Percentiles rank a stretch among this genome's conserved stretches.
Evolutionary conservation across 2,329 filamentous ascomycete species (phyloP).

Genomic region (Cladobotryum protrusum): DNA sequence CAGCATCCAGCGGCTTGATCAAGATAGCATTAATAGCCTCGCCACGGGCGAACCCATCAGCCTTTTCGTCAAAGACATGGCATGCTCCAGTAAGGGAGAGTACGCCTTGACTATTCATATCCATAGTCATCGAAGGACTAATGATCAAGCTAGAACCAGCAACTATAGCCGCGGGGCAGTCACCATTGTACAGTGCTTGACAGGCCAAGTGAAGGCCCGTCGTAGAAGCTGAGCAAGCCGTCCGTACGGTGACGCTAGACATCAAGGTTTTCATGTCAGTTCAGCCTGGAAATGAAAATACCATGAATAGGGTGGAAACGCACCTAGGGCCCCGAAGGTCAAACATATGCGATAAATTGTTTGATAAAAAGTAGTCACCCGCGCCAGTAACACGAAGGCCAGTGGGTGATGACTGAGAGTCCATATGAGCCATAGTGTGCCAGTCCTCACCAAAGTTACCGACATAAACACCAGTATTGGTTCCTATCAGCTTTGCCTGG

Average conservation of each 20-base stretch:
- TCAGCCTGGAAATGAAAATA: slow-evolving; percentile 11
- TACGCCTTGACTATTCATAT: slow-evolving; percentile 29
- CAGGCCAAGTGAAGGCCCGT: slow-evolving; percentile 31
- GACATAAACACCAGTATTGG: slow-evolving; percentile 23
- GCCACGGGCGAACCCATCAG: slow-evolving; percentile 45
- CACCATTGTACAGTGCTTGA: slow-evolving; percentile 20
- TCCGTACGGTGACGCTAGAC: slow-evolving; percentile 25
- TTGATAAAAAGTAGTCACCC: slow-evolving; percentile 25
- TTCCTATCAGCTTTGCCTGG: slow-evolving; percentile 18
- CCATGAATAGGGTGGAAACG: background rate
- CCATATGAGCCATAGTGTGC: slow-evolving; percentile 14
- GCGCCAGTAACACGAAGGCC: slow-evolving; percentile 19
- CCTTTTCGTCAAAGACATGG: slow-evolving; percentile 36
- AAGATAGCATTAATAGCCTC: slow-evolving; percentile 41
- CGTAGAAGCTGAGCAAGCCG: slow-evolving; percentile 33
- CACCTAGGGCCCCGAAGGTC: slow-evolving; percentile 28
- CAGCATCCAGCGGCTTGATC: slow-evolving; percentile 41
- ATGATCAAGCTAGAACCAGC: slow-evolving; percentile 27
- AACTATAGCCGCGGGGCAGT: slow-evolving; percentile 25
- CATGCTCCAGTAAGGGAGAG: slow-evolving; percentile 28
- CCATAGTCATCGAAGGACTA: slow-evolving; percentile 17
- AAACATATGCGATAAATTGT: slow-evolving; percentile 28
- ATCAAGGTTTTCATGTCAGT: slow-evolving; percentile 4
- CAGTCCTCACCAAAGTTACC: slow-evolving; percentile 27
- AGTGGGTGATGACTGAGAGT: slow-evolving; percentile 13